Base-by-base conservation (phyloP, 2,329 filamentous ascomycete species). In the Arthrocladium fulminans region DNA sequence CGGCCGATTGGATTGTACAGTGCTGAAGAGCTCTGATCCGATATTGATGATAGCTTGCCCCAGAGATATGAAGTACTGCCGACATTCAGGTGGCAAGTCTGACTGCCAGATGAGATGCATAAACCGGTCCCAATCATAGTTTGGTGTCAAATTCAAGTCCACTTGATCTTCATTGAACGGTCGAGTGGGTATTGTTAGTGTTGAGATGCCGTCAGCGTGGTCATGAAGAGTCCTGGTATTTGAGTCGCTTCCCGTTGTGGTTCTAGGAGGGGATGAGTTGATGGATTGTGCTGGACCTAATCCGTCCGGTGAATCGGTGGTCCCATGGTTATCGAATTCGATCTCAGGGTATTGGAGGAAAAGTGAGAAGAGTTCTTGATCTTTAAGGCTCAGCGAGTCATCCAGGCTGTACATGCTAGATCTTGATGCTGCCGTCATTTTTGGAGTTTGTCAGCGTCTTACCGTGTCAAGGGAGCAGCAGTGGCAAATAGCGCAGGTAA, bases 321-420 rank as follows among this genome's bases (percentile, higher is more conserved):
- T 8, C 7, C 10, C 27, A 7, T 41, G 37, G 4, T 12, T 10
- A 38, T 56, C 51, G 35, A 59, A 56, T 20, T 50, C 48, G 38
- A 58, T 57, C 19, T 58, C 54, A 29, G 53, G 56, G 49, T 58
- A 59, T 4, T 49, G 49, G 20, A 50, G 35, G 19, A 38, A 47
- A 22, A 34, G 35, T 12, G 49, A 49, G 32, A 44, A 39, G 17
- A 45, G 19, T 45, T 48, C 41, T 8, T 27, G 19, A 15, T 45
- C 35, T 9, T 10, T 30, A 17, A 43, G 25, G 19, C 23, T 46
- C 12, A 35, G 19, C 12, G n/a, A 27, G 17, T 30, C 40, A 19
- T 44, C 15, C 25, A 38, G 38, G 32, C 15, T 40, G 22, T 43
- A 41, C 17, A 19, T 25, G 40, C 24, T 44, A 8, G 23, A 20